Percentiles rank a stretch among this genome's conserved stretches.
phyloP scores from a whole-genome alignment of 371 early-diverging fungal species.

The Smittium culicis region DNA sequence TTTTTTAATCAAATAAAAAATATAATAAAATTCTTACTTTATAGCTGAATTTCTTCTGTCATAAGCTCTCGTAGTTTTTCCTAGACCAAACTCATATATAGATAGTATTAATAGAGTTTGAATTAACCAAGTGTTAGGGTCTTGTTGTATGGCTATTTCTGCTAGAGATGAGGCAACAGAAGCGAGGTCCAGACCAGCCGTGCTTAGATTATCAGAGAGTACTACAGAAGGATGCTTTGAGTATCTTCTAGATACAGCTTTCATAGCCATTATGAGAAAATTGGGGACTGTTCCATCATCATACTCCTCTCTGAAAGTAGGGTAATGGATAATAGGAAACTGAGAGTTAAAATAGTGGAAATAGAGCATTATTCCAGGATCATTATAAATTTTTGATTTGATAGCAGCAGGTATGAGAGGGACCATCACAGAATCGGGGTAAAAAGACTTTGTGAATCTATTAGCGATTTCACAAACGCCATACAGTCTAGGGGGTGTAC shows the following conservation, averaged over 20 bases:
- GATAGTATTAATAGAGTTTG: conserved; percentile 31
- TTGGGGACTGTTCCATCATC: conserved; percentile 34
- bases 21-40: too few species aligned
- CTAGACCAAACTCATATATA: conserved; percentile 32
- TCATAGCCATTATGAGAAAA: conserved; percentile 31
- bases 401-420: conserved; percentile 15
- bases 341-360: conserved; percentile 32
- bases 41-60: conserved; percentile 31
- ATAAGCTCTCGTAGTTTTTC: conserved; percentile 25
- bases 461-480: conserved; percentile 21
- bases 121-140: conserved; percentile 32
- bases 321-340: conserved; percentile 32
- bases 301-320: conserved; percentile 33
- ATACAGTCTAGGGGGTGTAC: background rate
- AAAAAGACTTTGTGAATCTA: conserved; percentile 12
- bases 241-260: conserved; percentile 30
- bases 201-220: conserved; percentile 25
- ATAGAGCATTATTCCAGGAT: conserved; percentile 29
- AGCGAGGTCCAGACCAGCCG: conserved; percentile 31
- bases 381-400: conserved; percentile 20
- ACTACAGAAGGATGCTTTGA: conserved; percentile 33
- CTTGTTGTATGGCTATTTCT: conserved; percentile 30
- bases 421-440: conserved; percentile 24
- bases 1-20: too few species aligned
- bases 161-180: conserved; percentile 32